Evolutionary conservation across 2,329 filamentous ascomycete genomes (phyloP).

Genomic region (Ascochyta lentis): DNA sequence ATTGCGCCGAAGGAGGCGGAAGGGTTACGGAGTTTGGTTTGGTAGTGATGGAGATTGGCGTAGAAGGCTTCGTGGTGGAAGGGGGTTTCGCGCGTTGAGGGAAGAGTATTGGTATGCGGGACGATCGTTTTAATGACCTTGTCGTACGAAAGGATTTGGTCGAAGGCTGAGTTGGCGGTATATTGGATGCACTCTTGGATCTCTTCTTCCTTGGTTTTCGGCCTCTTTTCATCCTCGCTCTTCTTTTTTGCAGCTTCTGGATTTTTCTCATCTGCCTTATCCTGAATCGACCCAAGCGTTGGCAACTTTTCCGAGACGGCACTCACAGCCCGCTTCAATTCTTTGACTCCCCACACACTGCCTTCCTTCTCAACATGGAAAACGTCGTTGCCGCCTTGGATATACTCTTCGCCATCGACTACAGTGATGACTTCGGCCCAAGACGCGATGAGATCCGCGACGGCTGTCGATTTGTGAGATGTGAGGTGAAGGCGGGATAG

Average conservation of each 20-base stretch:
- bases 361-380: constrained; percentile 77
- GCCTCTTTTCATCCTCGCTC: constrained; percentile 36
- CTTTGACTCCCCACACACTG: constrained; percentile 49
- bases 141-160: constrained; percentile 76
- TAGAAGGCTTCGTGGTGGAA: constrained; percentile 88
- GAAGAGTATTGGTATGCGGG: constrained; percentile 71
- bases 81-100: constrained; percentile 75
- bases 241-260: constrained; percentile 7
- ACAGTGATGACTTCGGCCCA: constrained; percentile 71
- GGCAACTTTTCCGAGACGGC: constrained; percentile 38
- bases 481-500: constrained; percentile 86
- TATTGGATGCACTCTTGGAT: constrained; percentile 40
- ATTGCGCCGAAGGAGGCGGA: constrained; percentile 73
- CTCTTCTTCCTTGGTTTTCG: constrained; percentile 36
- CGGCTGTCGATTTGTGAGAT: constrained; percentile 67
- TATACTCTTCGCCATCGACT: constrained; percentile 71
- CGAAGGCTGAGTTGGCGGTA: constrained; percentile 46
- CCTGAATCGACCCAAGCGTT: constrained; percentile 33
- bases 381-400: constrained; percentile 81
- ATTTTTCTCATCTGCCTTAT: constrained; percentile 14
- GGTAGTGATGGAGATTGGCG: constrained; percentile 72
- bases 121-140: constrained; percentile 75
- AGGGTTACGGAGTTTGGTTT: constrained; percentile 62
- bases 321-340: constrained; percentile 45
- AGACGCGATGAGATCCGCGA: constrained; percentile 70